Percentiles rank a stretch among this genome's conserved stretches.
Conservation (phyloP, 164 flowering plant genomes). For the Brasenia schreberi region DNA sequence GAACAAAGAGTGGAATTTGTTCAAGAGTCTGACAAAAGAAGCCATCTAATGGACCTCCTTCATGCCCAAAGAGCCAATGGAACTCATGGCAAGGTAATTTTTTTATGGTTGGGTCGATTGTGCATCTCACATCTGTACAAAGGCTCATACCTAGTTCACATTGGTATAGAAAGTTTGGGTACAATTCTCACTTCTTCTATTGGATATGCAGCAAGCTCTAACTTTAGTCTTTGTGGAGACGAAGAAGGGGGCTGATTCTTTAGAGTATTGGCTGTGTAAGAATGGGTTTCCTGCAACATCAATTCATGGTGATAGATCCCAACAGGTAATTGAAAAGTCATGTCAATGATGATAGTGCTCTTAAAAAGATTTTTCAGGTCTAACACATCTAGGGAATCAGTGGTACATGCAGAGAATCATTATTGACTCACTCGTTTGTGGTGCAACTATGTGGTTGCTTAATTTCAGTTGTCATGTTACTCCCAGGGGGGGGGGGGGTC, state of each 20-base stretch:
- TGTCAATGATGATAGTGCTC: too few species aligned
- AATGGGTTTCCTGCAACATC: conserved; percentile 47
- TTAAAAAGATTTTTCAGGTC: too few species aligned
- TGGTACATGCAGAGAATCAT: too few species aligned
- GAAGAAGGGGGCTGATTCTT: conserved; percentile 43
- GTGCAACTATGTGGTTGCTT: too few species aligned
- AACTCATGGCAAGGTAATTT: conserved; percentile 45
- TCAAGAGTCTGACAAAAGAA: conserved; percentile 55
- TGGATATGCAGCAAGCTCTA: conserved; percentile 29
- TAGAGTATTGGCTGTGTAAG: conserved; percentile 31
- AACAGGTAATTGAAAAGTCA: conserved; percentile 22
- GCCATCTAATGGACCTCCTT: conserved; percentile 66
- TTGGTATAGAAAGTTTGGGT: too few species aligned
- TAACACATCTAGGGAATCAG: too few species aligned
- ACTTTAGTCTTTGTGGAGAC: conserved; percentile 57
- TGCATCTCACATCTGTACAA: too few species aligned
- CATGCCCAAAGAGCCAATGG: conserved; percentile 60
- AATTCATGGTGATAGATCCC: conserved; percentile 56
- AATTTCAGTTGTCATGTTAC: too few species aligned
- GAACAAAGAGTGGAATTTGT: conserved; percentile 68
- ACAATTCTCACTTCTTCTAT: neutral
- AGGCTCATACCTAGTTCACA: neutral
- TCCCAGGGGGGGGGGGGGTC: too few species aligned
- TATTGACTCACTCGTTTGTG: too few species aligned
- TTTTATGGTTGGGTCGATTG: neutral